Percentiles rank a stretch among this genome's conserved stretches.
phyloP scores from a whole-genome alignment of 345 rosid species.

The rapeseed (Brassica napus) region Da-Ae NC_063440.1:25964001-25964500 shows the following conservation, averaged over 20 bases:
- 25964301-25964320: background rate
- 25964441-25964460: background rate
- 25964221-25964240: slow-evolving; percentile 9
- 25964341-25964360: background rate
- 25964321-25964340: background rate
- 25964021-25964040: slow-evolving; percentile 38
- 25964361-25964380: background rate
- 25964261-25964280: background rate
- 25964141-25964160: slow-evolving; percentile 38
- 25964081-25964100: slow-evolving; percentile 2
- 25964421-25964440: background rate
- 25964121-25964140: slow-evolving; percentile 24
- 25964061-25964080: background rate
- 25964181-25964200: slow-evolving; percentile 28
- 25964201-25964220: slow-evolving; percentile 34
- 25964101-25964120: slow-evolving; percentile 9
- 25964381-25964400: background rate
- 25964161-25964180: slow-evolving; percentile 34
- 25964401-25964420: background rate
- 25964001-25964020: slow-evolving; percentile 37
- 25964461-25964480: background rate
- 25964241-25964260: slow-evolving; percentile 14
- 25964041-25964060: slow-evolving; percentile 29
- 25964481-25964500: background rate
- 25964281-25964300: background rate